Evolutionary conservation across 345 rosid genomes (phyloP), one percentile per base, ranked within the genome.

Genomic region (Aegle marmelos): DNA sequence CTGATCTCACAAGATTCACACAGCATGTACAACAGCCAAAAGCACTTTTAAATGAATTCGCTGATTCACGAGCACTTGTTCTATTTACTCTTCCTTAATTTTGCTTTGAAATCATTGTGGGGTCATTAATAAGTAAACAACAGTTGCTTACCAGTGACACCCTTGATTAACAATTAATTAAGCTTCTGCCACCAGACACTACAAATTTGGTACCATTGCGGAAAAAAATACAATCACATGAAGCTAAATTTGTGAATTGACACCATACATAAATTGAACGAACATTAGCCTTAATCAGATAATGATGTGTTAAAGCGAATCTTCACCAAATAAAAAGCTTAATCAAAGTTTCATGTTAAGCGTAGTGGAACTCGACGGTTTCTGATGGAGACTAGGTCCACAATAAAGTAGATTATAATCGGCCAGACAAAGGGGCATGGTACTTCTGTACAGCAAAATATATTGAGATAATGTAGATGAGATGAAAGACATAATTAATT

Each of bases 341-440:
- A 57, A 37, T 39, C 50, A n/a, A 69, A 74, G 64, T 74, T 76
- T 79, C 67, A 78, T 75, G 63, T 41, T 76, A 77, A 80, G 30
- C 17, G 5, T 3, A 16, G 22, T 41, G 66, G 57, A 30, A 78
- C 79, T 74, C 31, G 68, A 73, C 24, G 62, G 74, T 11, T 11
- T 22, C 56, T 53, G 73, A 25, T 34, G 36, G 56, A 45, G 61
- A 17, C 54, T 54, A 56, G 85, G 86, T 77, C 87, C 86, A 81
- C 85, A 76, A 75, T 58, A 75, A 83, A 63, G 48, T 57, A 48
- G 84, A 78, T 63, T 59, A 80, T 62, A 67, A 73, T 71, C 71
- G 79, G 75, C 57, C 82, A 79, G 90, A 87, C 88, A 85, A 64
- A 63, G 79, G 65, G 50, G 75, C 77, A 85, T 81, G 85, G 81